phyloP scores from a whole-genome alignment of 208 protist species.

The Crithidia bombi region DNA sequence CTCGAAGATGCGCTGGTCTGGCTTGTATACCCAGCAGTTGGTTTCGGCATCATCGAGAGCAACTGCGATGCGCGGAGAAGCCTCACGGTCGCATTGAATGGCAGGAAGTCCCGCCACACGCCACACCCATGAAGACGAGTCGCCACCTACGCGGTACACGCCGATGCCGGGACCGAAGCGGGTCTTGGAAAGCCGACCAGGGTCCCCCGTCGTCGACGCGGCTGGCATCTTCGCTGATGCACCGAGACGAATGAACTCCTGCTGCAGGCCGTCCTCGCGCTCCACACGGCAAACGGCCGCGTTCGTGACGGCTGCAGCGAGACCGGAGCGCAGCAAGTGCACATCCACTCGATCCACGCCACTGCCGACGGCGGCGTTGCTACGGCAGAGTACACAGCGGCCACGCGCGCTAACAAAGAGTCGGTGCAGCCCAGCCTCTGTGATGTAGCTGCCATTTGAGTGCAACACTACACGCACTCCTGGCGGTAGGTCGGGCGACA shows the following conservation, averaged over 20 bases:
- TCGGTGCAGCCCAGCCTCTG: background rate
- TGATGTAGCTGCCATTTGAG: conserved; percentile 48
- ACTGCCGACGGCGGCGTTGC: background rate
- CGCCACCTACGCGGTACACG: conserved; percentile 6
- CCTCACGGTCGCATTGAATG: conserved; percentile 13
- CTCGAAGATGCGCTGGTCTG: conserved; percentile 13
- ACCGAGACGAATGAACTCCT: background rate
- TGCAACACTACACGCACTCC: conserved; percentile 52
- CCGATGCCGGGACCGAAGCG: conserved; percentile 17
- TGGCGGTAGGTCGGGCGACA: conserved; percentile 32
- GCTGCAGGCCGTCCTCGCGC: conserved; percentile 26
- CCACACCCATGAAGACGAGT: conserved; percentile 25
- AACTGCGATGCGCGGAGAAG: background rate
- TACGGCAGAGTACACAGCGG: conserved; percentile 8
- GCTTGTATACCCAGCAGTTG: conserved; percentile 22
- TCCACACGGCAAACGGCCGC: background rate
- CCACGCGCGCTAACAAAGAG: conserved; percentile 23
- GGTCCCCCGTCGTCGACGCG: too few species aligned
- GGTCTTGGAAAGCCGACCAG: background rate
- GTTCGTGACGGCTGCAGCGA: conserved; percentile 3
- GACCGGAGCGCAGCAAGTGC: conserved; percentile 18
- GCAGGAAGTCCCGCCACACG: conserved; percentile 24
- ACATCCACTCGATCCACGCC: background rate
- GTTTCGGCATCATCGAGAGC: conserved; percentile 10
- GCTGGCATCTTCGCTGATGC: background rate